Conservation (phyloP, 345 rosid species). For the Brassica rapa region DNA sequence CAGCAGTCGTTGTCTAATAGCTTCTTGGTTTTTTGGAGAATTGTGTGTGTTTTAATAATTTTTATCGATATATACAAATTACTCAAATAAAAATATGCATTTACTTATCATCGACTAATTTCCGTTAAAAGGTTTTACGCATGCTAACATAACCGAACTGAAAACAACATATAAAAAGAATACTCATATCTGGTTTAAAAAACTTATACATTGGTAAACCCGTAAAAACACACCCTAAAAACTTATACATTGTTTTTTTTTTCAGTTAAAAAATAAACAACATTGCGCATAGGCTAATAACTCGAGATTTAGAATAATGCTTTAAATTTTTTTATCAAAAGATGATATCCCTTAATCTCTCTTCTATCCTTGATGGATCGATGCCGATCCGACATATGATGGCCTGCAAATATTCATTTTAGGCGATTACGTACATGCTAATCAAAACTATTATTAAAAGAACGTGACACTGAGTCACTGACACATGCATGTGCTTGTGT, state of each 20-base stretch:
- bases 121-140: too few relatives aligned
- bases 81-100: not conserved
- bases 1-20: not conserved
- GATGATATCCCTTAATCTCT: conserved; percentile 22
- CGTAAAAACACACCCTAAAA: too few relatives aligned
- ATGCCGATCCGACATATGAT: conserved; percentile 27
- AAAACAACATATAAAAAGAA: not conserved
- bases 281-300: not conserved
- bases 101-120: not conserved
- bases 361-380: conserved; percentile 31
- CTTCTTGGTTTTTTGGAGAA: not conserved
- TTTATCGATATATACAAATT: not conserved
- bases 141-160: not conserved
- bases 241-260: too few relatives aligned
- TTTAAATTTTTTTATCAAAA: not conserved
- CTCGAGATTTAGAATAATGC: not conserved
- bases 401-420: conserved; percentile 30
- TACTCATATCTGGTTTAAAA: not conserved
- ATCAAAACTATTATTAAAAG: not conserved
- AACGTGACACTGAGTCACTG: not conserved
- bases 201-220: not conserved
- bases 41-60: not conserved
- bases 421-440: not conserved
- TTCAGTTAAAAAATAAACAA: not conserved
- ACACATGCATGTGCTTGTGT: not conserved